Base-by-base conservation (phyloP, 495 filamentous ascomycete species). In the Margaritispora aquatica region DNA sequence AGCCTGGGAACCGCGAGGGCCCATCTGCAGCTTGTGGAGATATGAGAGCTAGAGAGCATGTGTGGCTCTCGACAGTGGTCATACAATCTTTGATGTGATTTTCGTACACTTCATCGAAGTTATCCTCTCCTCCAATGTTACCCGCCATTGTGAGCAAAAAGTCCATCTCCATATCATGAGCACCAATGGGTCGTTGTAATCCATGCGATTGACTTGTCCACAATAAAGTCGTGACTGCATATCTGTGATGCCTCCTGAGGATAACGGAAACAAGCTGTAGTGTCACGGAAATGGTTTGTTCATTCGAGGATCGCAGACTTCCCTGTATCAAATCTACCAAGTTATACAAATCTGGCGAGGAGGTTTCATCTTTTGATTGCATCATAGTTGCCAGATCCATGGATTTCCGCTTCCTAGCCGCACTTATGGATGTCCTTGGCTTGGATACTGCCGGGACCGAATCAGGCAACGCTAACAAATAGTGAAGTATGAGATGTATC, bases 401-500 rank as follows among this genome's bases (percentile, higher is more conserved):
- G 1, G 93, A 96, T 74, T 90, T 93, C 29, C 92, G 84, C 63
- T 92, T 86, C 62, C 88, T 86, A 70, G 87, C 74, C 74, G 84
- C 76, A 75, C 85, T 78, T 59, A 83, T 68, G 68, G 66, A 64
- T 36, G 62, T 55, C 36, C 58, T 27, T 19, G 60, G 51, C 21
- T 57, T 54, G 26, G 58, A 44, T 11, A 48, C 46, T 19, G 41
- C 70, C 66, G 51, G 71, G 15, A 70, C 71, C 36, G 71, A 69
- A 50, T 80, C 84, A 1, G 89, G 85, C 8, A 93, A 77, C 24
- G 89, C 92, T 27, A 97, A 81, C 7, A 98, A 77, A 69, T 96
- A 98, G 57, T 91, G 86, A n/a, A 98, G 80, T 34, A 96, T 96
- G 55, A 96, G 82, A 64, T 95, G 87, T 51, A 97, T 87, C 67